These are phyloP conservation scores for Geotrichum citri-aurantii DNA, from an alignment of 1,139 yeast species.

Conservation along the genomic window DNA sequence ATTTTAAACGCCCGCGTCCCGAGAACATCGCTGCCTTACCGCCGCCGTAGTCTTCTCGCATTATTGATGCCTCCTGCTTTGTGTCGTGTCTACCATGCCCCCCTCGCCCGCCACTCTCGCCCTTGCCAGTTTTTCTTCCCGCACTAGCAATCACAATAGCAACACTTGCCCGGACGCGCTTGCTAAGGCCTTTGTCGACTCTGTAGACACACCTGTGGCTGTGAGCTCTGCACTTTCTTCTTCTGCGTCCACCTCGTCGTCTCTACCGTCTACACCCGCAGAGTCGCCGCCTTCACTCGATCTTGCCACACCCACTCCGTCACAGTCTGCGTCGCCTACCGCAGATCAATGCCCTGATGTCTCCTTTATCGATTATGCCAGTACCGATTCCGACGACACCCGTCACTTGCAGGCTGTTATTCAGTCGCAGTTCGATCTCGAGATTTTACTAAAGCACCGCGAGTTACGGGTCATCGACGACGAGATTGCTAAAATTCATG, in stretches of 20 bases:
- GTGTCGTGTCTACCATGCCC: background rate
- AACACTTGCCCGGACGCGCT: background rate
- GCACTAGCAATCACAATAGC: background rate
- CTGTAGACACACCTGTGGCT: background rate
- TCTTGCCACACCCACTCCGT: slow-evolving; percentile 20
- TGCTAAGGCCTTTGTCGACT: background rate
- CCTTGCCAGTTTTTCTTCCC: background rate
- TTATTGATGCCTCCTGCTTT: background rate
- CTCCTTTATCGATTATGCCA: background rate
- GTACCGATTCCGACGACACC: background rate
- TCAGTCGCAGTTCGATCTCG: slow-evolving; percentile 55
- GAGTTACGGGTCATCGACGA: slow-evolving; percentile 55
- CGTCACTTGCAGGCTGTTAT: slow-evolving; percentile 20
- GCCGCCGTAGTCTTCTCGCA: background rate
- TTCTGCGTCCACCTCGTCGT: background rate
- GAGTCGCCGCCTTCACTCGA: slow-evolving; percentile 17
- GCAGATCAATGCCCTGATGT: slow-evolving; percentile 5
- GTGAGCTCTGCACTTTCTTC: background rate
- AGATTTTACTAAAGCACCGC: slow-evolving; percentile 62
- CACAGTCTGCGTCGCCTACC: slow-evolving; percentile 19
- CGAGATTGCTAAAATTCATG: slow-evolving; percentile 60
- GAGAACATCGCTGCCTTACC: background rate
- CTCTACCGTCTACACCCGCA: slow-evolving; percentile 18
- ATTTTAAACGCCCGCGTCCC: background rate
- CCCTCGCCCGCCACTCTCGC: background rate